Base-by-base conservation (phyloP, 371 early-diverging fungal genomes). In the Rhizopus stolonifer region DNA sequence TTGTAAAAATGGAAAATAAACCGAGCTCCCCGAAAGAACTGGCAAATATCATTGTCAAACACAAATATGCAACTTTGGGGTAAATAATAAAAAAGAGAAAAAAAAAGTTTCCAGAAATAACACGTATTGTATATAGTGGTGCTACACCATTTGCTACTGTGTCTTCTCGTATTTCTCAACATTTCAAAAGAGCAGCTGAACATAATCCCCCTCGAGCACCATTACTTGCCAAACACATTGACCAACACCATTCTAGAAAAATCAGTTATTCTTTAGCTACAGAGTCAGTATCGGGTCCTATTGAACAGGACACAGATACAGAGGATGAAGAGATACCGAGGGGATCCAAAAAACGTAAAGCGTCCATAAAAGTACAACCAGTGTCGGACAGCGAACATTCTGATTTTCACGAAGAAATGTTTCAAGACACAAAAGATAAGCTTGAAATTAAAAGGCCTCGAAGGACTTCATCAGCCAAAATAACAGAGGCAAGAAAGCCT, bases 61-160 rank as follows among this genome's bases (percentile, higher is more conserved):
- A 88, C 60, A 80, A 83, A 65, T 82, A 90, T 65, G 84, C 90
- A 26, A 77, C 84, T 42, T 64, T 92, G 38, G 91, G 92, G 83
- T 84, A 79, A 66, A 73, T 55, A 29, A 26, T 42, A 13, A 31
- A 19, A 46, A 29, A 18, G 8, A 34, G 17, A n/a, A 25, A 55
- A 29, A 51, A 33, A 40, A 29, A 39, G 6, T 7, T 45, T 39
- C n/a, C n/a, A n/a, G 7, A 50, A 18, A 13, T 26, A 23, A 49
- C 10, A 18, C 8, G 17, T 17, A 29, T 17, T 52, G n/a, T 51
- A 5, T 47, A 2, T 60, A 81, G 79, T 46, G 91, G 91, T 29
- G 83, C 88, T 25, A 91, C 91, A n/a, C 91, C 91, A 14, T 88
- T 87, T 72, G 91, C 90, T 4, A 91, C 91, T 15, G 90, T 91